Base-by-base conservation (phyloP, 202 grass and related monocot genomes). In the Musa balbisiana region DNA sequence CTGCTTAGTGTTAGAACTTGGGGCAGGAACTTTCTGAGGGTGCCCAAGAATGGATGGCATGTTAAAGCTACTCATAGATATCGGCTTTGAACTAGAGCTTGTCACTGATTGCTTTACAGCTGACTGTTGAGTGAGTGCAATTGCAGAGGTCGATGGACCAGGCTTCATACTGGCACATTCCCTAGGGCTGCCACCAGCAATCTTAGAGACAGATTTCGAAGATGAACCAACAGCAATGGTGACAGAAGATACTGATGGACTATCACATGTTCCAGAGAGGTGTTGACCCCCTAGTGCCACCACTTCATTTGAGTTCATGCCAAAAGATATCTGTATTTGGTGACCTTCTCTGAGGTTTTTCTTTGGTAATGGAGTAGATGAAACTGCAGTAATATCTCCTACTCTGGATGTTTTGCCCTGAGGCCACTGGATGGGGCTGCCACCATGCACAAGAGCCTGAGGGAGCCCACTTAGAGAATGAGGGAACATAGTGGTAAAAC, bases 1-100 rank as follows among this genome's bases (percentile, higher is more conserved):
- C 51, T 89, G 90, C 71, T 78, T 97, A 68, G 83, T 85, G 58
- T 80, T 85, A 0, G 70, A 80, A 79, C 85, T 90, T 23, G 86
- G 65, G 58, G 77, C 82, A 55, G 88, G 53, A 11, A 74, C 71
- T 8, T 86, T 65, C 54, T 82, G 89, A 0, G 89, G 87, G 25
- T 92, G 91, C 4, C 91, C 91, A 66, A 95, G 87, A 68, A 99
- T 99, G 1, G 95, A 90, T 60, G 91, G 85, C 71, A 84, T 84
- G 64, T 71, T 89, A 71, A 83, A 82, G 78, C 85, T 85, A 74
- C 79, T 85, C 12, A 81, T 20, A 0, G 76, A 16, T 43, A 6
- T 76, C 26, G 80, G 75, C 85, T 90, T 94, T 68, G 74, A 83
- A 72, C 75, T 85, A 10, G 95, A 88, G 17, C 65, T 87, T 0